Evolutionary conservation across 345 rosid species (phyloP), one percentile per base, ranked within the genome.

Genomic region (Alliaria petiolata): DNA sequence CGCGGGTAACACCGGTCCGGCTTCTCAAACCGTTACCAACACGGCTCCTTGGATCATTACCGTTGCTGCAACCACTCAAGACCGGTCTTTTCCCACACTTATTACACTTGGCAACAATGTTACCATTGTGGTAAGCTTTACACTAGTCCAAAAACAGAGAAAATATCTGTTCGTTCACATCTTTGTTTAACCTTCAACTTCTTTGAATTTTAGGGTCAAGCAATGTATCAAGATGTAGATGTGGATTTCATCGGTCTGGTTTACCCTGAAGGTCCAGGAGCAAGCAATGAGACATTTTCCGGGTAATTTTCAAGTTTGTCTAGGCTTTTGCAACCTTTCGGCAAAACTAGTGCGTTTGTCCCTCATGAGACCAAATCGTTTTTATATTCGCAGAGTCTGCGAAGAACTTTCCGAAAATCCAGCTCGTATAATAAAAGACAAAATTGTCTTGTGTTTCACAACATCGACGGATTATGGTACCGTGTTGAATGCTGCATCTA

Each of bases 371-470:
- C 6, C 4, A 17, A 40, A 60, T 16, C 5, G 47, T 0, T 51
- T 33, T 36, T 5, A 8, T 5, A 17, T 39, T 53, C 53, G 20
- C 55, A 72, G 76, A 62, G 55, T 42, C 11, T 72, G 76, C 53
- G 70, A 62, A 35, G 22, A 63, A 11, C 69, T 72, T 16, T 15
- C 70, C 8, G 34, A 34, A 28, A 63, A 62, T 2, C 76, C 76
- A 53, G 66, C 57, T 31, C 72, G 82, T 1, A 44, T 67, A 31
- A 76, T 76, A 34, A 77, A 76, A 30, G 91, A 84, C 35, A 86
- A 85, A 26, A 80, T 87, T 35, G 83, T 85, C 9, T 79, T 86
- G 25, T 88, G 95, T 78, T 88, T 88, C 81, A 70, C 86, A 60
- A 72, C 77, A 36, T 69, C 30, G 0, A 15, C 76, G 1, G 34